Conservation (phyloP, 2,329 filamentous ascomycete genomes). For the Exophiala lecanii-corni region DNA sequence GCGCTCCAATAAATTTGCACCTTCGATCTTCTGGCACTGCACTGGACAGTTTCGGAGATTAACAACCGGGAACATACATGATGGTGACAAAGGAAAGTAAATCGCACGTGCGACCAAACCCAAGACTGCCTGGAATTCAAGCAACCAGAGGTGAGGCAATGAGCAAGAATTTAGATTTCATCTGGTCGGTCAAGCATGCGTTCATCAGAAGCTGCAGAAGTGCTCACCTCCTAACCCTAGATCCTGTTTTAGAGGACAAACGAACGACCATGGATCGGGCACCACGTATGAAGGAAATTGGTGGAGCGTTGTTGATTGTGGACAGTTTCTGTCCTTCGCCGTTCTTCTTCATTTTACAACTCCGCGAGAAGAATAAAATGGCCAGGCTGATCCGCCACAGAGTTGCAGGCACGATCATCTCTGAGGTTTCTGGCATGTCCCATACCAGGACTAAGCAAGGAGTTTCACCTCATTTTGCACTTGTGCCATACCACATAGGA, state of each 20-base stretch:
- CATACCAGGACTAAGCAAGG: too few species aligned
- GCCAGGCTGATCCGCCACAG: too few species aligned
- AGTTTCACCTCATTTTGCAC: too few species aligned
- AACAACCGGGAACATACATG: slow-evolving; percentile 18
- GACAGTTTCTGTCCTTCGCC: too few species aligned
- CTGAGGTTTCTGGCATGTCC: too few species aligned
- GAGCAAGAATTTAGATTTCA: slow-evolving; percentile 25
- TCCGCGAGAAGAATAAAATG: too few species aligned
- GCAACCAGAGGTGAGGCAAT: slow-evolving; percentile 13
- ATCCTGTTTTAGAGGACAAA: slow-evolving; percentile 13
- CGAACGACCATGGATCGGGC: slow-evolving; percentile 10
- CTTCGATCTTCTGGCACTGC: slow-evolving; percentile 4
- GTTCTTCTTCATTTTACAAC: too few species aligned
- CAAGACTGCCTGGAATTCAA: slow-evolving; percentile 5
- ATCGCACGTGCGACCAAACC: slow-evolving; percentile 22
- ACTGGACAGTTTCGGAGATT: slow-evolving; percentile 20
- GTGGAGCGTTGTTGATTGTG: slow-evolving; percentile 12
- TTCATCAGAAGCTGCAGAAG: slow-evolving; percentile 14
- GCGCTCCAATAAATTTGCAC: slow-evolving; percentile 14
- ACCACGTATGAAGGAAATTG: slow-evolving; percentile 15
- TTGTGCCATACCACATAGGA: too few species aligned
- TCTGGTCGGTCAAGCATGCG: slow-evolving; percentile 20
- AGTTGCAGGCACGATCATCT: too few species aligned
- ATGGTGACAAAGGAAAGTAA: slow-evolving; percentile 24
- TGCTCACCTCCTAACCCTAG: slow-evolving; percentile 7